phyloP scores from a whole-genome alignment of 73 alveolate genomes.

The Paramecium bursaria region DNA sequence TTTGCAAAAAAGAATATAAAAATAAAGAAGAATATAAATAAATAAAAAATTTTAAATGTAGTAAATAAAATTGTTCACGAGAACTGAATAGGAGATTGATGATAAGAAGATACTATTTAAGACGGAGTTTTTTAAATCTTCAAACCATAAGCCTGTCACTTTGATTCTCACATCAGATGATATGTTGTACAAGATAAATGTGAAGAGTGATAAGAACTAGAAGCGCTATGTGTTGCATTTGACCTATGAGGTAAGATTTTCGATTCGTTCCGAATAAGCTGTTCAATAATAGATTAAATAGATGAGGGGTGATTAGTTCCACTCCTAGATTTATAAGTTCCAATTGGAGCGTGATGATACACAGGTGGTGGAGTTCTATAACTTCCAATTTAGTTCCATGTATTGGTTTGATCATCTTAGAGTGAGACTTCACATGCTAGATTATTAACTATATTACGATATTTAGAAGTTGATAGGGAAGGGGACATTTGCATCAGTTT shows the following conservation, averaged over 20 bases:
- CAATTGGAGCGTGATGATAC: constrained; percentile 58
- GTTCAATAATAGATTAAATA: not conserved
- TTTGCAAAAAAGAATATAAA: too few species aligned
- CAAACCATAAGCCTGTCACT: constrained; percentile 1
- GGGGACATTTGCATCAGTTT: constrained; percentile 56
- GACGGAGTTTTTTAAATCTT: constrained; percentile 35
- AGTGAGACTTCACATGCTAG: constrained; percentile 28
- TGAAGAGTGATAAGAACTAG: constrained; percentile 5
- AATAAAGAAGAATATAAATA: too few species aligned
- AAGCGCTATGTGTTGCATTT: constrained; percentile 9
- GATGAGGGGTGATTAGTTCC: constrained; percentile 54
- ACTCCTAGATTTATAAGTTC: constrained; percentile 40
- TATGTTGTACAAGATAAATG: constrained; percentile 28
- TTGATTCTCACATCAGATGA: constrained; percentile 17
- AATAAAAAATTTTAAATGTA: too few species aligned
- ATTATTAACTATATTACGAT: constrained; percentile 26
- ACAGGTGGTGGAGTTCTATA: constrained; percentile 37
- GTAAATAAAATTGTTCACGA: too few species aligned
- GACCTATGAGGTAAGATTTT: not conserved
- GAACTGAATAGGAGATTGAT: too few species aligned
- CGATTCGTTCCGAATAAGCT: not conserved
- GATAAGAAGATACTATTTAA: constrained; percentile 29
- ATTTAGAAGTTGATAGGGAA: constrained; percentile 44
- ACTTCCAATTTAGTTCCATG: constrained; percentile 33
- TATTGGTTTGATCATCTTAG: constrained; percentile 53